Percentiles rank a stretch among this genome's conserved stretches.
Conservation (phyloP, 768 basidiomycete genomes). For the Mycena filopes region DNA sequence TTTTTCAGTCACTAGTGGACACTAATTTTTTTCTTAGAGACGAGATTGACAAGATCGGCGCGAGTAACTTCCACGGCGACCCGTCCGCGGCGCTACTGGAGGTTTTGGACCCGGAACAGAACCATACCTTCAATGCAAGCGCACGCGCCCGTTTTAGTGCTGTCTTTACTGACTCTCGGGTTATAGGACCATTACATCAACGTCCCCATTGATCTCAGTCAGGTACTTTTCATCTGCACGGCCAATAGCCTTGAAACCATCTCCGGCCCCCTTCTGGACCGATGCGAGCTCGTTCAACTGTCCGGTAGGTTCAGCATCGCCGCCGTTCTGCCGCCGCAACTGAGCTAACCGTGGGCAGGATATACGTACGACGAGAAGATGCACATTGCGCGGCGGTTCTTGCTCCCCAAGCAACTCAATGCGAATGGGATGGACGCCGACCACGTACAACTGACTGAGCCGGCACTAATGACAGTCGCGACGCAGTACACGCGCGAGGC, state of each 20-base stretch:
- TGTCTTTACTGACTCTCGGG: constrained; percentile 5
- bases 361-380: constrained; percentile 94
- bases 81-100: constrained; percentile 91
- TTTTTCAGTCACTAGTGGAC: constrained; percentile 30
- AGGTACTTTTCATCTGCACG: constrained; percentile 92
- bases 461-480: constrained; percentile 75
- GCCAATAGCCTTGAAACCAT: constrained; percentile 93
- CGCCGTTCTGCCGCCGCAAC: not conserved
- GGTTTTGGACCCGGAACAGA: constrained; percentile 95
- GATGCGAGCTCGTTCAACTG: constrained; percentile 88
- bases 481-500: constrained; percentile 91
- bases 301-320: constrained; percentile 59
- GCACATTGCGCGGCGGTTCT: constrained; percentile 86
- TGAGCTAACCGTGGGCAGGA: constrained; percentile 47
- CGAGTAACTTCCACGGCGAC: constrained; percentile 91
- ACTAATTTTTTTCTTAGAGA: constrained; percentile 58
- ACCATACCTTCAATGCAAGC: constrained; percentile 80
- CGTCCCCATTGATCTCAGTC: constrained; percentile 87
- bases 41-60: constrained; percentile 92
- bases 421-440: constrained; percentile 77
- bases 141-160: not conserved
- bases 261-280: constrained; percentile 85
- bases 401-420: constrained; percentile 87
- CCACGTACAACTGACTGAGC: constrained; percentile 74
- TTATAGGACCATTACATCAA: constrained; percentile 92